phyloP scores from a whole-genome alignment of 495 filamentous ascomycete genomes.

The Neurospora discreta region DNA sequence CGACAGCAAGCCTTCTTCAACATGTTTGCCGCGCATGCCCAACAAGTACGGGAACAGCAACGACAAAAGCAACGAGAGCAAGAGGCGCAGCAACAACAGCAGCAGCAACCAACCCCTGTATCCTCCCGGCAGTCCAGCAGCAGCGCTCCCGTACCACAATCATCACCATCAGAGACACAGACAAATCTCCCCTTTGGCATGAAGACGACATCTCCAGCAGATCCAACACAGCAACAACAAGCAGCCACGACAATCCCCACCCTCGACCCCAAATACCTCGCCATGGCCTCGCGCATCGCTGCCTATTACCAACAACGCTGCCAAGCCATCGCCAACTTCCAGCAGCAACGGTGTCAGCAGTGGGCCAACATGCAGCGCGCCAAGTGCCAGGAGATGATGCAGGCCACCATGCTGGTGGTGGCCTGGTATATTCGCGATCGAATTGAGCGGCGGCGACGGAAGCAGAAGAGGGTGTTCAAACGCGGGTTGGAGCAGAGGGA shows the following conservation, averaged over 20 bases:
- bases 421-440: conserved; percentile 29
- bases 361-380: conserved; percentile 24
- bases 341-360: conserved; percentile 26
- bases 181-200: neutral
- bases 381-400: conserved; percentile 27
- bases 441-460: conserved; percentile 15
- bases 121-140: neutral
- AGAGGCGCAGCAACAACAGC: neutral
- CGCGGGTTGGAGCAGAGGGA: conserved; percentile 10
- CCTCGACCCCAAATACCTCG: conserved; percentile 20
- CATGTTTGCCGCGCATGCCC: neutral
- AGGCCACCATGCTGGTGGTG: conserved; percentile 25
- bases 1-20: neutral
- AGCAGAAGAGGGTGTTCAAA: conserved; percentile 15
- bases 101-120: neutral
- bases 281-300: conserved; percentile 29
- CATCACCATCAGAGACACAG: neutral
- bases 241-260: neutral
- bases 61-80: neutral
- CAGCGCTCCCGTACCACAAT: neutral
- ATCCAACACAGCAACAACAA: neutral
- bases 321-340: conserved; percentile 23
- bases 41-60: neutral
- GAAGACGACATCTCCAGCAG: neutral
- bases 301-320: conserved; percentile 27